Evolutionary conservation across 2,329 filamentous ascomycete genomes (phyloP), one percentile per base, ranked within the genome.

Genomic region (Ophiostoma angusticollis): DNA sequence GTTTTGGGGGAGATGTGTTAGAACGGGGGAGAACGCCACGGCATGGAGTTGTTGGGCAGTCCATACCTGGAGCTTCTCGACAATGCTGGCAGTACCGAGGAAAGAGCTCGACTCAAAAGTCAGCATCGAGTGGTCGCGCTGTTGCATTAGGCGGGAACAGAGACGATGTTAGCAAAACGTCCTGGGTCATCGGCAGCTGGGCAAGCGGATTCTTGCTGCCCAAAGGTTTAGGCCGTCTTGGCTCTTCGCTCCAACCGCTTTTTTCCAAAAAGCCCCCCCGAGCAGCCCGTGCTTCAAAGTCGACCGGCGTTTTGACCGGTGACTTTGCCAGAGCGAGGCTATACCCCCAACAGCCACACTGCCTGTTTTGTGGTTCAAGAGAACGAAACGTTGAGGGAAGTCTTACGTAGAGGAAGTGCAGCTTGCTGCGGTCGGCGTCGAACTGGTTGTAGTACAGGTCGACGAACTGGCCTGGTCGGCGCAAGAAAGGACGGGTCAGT

Each of bases 361-460:
- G n/a, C n/a, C n/a, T n/a, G n/a, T n/a, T n/a, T n/a, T n/a, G n/a
- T n/a, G n/a, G n/a, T n/a, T n/a, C n/a, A n/a, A n/a, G n/a, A n/a
- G n/a, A n/a, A n/a, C n/a, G n/a, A n/a, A n/a, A n/a, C n/a, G n/a
- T 33, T n/a, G 14, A 11, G 18, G 11, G 16, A 18, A 14, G 40
- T 53, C 82, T 57, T 74, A 94, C 89, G 69, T 95, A 96, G 65
- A 95, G 84, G 45, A 63, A 55, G 12, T 60, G 63, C 31, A 95
- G 72, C 37, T 58, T 52, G 40, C 63, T 62, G 54, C 86, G 80
- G 62, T 87, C 70, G 45, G 56, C 47, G 59, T 94, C 86, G 63
- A 95, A 94, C 44, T 78, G 79, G 54, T 80, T 69, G 73, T 94
- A 95, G 76, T 95, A 96, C 70, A 80, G 89, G 45, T 78, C 58